Evolutionary conservation across 208 protist species (phyloP), one percentile per base, ranked within the genome.

Genomic region (Acanthamoeba triangularis): DNA sequence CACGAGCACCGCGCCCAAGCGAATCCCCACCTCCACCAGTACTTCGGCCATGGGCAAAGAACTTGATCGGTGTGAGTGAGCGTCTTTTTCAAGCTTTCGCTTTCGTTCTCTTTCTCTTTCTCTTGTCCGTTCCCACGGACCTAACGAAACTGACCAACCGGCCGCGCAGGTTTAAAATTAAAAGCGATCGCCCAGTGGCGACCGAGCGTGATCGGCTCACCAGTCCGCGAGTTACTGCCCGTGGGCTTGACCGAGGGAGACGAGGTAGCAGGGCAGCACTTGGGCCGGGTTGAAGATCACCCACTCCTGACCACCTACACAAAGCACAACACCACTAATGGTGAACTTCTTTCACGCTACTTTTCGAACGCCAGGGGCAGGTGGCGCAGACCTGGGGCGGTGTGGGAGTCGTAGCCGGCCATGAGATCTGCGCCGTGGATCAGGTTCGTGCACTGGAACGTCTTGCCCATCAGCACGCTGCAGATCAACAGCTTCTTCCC

Each of bases 211-310:
- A 47, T 47, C 41, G 41, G 41, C 41, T n/a, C n/a, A n/a, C n/a
- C n/a, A n/a, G n/a, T n/a, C n/a, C n/a, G n/a, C n/a, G n/a, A n/a
- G n/a, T n/a, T n/a, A n/a, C n/a, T n/a, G n/a, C n/a, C n/a, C n/a
- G n/a, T n/a, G 44, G 44, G 44, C 44, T 49, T 49, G 44, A 3
- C 44, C 23, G 30, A 90, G 44, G 47, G 80, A 47, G 6, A 90
- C 52, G 20, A 90, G 80, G 30, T 90, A 90, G 52, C 80, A 90
- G 18, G 80, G 80, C 37, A 90, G 80, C 30, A 90, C 80, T 11
- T 90, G 80, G 7, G 80, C 80, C 25, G 80, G 80, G 35, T 90
- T 90, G 80, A 90, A 90, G 80, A 90, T 90, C 11, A 90, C 35
- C 80, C 80, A 90, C 80, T 90, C 80, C 30, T 90, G 80, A 8